A percentile compares a stretch with the other conserved stretches of the same genome.
These are phyloP conservation scores for Geotrichum histeridarum DNA, from an alignment of 1,139 yeast species.

Conservation along the genomic window DNA sequence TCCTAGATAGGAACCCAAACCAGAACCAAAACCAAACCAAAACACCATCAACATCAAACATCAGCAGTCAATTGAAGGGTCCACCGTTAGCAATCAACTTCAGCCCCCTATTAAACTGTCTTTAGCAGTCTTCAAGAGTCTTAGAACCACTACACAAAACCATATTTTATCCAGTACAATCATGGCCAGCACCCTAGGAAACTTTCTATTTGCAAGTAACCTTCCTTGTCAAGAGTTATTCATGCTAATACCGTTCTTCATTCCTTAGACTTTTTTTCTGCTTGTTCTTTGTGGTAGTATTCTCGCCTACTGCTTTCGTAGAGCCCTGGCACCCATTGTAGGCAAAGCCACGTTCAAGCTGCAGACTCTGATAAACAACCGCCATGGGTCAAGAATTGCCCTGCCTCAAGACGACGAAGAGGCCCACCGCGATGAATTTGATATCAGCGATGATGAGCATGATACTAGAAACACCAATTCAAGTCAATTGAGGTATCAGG, in stretches of 20 bases:
- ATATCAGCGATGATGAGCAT: conserved; percentile 9
- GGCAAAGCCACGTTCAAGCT: conserved; percentile 14
- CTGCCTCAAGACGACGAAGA: conserved; percentile 12
- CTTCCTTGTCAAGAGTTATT: too few species aligned
- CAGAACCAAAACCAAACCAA: too few species aligned
- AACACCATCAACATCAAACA: too few species aligned
- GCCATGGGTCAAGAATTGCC: not conserved
- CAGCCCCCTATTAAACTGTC: too few species aligned
- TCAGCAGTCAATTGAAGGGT: too few species aligned
- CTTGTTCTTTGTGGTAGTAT: conserved; percentile 4
- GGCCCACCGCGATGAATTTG: conserved; percentile 7
- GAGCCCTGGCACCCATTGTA: conserved; percentile 16
- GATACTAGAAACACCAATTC: not conserved
- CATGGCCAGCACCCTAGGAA: conserved; percentile 8
- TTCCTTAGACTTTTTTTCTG: conserved; percentile 7
- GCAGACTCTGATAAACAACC: conserved; percentile 5
- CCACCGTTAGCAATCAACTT: too few species aligned
- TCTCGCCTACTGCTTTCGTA: conserved; percentile 11
- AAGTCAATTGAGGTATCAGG: not conserved
- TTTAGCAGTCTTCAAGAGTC: too few species aligned
- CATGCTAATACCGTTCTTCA: not conserved
- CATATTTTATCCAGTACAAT: too few species aligned
- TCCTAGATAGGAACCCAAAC: too few species aligned
- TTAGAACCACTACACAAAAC: not conserved
- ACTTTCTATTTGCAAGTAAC: conserved; percentile 10